Evolutionary conservation across 2,329 filamentous ascomycete genomes (phyloP), one percentile per base, ranked within the genome.

Genomic region (Pseudopyricularia cyperi): DNA sequence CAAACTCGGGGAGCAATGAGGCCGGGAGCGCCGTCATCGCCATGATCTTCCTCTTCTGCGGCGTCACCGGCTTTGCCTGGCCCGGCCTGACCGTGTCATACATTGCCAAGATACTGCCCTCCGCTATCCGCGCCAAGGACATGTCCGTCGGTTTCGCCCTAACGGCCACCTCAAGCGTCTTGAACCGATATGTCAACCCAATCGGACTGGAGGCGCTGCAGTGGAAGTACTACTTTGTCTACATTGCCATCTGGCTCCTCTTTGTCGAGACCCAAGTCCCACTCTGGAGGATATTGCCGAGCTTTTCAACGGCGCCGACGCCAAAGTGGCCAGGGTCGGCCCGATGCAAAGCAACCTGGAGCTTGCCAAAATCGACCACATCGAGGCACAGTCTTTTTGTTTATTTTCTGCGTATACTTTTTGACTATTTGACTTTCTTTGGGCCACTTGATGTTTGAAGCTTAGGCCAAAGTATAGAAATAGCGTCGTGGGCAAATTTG

Each of bases 101-200:
- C 58, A 62, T 64, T 14, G 66, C 68, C 49, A 72, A 75, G 58
- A 71, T 75, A 54, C 59, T 71, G 14, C 68, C 67, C 0, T 70
- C 61, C 54, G 59, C 61, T 17, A 58, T 68, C 12, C 66, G 68
- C 7, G 60, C 64, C 24, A 63, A 63, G 52, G 67, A 65, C 6
- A 56, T 65, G 35, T 60, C 63, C 35, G 58, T 54, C 50, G 62
- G 50, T 58, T 62, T 61, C 44, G 53, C 58, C 14, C 57, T 59
- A 30, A 57, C 58, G 3, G 56, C 60, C 7, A 51, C 58, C 28
- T 58, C 57, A 3, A 52, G 59, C 32, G 56, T 60, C 46, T 70
- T 70, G 57, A 70, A 71, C 56, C 63, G 65, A 52, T 71, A 67
- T 51, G 68, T 67, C 35, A 71, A 70, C 54, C 67, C 68, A 0